Evolutionary conservation across 1,284 basidiomycete genomes (phyloP).

Genomic region (Malassezia sympodialis): DNA sequence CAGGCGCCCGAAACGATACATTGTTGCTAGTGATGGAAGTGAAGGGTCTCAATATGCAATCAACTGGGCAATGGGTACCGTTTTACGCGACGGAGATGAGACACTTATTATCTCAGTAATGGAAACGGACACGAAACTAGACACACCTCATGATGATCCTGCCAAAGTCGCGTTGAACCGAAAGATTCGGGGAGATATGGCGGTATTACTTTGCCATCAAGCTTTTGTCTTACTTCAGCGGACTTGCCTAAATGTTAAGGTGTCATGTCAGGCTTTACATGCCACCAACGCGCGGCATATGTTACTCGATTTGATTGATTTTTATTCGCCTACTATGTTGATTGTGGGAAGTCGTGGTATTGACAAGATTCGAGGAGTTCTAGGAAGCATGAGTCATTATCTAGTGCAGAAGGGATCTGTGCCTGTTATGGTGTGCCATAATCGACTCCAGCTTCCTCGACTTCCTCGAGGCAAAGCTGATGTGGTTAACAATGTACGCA

Average conservation of each 20-base stretch:
- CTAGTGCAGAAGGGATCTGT: constrained; percentile 84
- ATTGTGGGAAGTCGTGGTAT: constrained; percentile 90
- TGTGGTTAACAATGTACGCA: constrained; percentile 39
- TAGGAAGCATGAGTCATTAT: constrained; percentile 95
- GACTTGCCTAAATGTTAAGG: constrained; percentile 71
- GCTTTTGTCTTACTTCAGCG: constrained; percentile 79
- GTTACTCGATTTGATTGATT: constrained; percentile 78
- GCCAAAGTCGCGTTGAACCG: constrained; percentile 68
- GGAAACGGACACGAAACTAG: constrained; percentile 72
- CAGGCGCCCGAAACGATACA: constrained; percentile 62
- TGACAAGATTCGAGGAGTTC: constrained; percentile 79
- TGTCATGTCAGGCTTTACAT: constrained; percentile 88
- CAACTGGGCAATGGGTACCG: constrained; percentile 72
- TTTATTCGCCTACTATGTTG: constrained; percentile 78
- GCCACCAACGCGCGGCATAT: constrained; percentile 81
- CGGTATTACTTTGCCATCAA: constrained; percentile 72
- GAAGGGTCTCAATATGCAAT: constrained; percentile 52
- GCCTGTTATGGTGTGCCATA: constrained; percentile 64
- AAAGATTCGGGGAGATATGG: constrained; percentile 82
- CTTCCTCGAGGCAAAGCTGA: constrained; percentile 42
- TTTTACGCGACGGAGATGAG: constrained; percentile 77
- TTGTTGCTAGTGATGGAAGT: constrained; percentile 85
- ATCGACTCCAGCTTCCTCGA: constrained; percentile 37
- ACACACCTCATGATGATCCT: constrained; percentile 56
- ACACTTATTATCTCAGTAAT: constrained; percentile 63